These are phyloP conservation scores for Xylariomycetidae sp. DNA, from an alignment of 2,329 filamentous ascomycete genomes.

Conservation along the genomic window DNA sequence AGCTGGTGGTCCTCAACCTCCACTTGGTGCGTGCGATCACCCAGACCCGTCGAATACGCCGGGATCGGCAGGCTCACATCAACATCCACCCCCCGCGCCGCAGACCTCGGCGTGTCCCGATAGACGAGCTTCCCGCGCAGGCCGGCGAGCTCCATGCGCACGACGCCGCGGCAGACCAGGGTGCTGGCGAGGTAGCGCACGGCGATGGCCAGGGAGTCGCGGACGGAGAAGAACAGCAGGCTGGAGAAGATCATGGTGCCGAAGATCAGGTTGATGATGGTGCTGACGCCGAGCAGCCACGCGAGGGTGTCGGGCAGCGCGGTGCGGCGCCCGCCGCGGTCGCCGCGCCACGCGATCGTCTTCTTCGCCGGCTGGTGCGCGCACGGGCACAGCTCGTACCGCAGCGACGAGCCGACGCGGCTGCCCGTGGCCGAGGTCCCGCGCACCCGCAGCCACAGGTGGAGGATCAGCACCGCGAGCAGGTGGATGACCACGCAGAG, in stretches of 20 bases:
- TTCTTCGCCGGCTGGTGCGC: constrained; percentile 13
- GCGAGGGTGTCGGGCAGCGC: constrained; percentile 12
- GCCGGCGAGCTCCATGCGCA: constrained; percentile 13
- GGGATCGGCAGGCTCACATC: no score
- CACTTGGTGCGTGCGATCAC: no score
- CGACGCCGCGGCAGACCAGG: constrained; percentile 11
- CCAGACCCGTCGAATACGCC: no score
- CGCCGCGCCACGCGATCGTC: constrained; percentile 11
- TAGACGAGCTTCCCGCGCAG: no score
- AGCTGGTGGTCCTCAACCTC: no score
- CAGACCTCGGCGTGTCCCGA: no score
- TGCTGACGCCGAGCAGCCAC: constrained; percentile 15
- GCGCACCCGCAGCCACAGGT: constrained; percentile 11
- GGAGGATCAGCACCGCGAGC: constrained; percentile 9
- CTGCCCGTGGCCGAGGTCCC: constrained; percentile 1
- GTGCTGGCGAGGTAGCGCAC: constrained; percentile 10
- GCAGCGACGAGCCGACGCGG: no score
- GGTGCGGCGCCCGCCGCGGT: constrained; percentile 3
- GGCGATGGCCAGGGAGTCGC: constrained; percentile 11
- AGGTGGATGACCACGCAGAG: constrained; percentile 17
- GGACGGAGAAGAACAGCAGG: constrained; percentile 17
- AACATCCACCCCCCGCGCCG: no score
- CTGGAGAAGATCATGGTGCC: constrained; percentile 20
- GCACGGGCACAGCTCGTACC: constrained; percentile 13
- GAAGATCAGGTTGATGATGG: constrained; percentile 17